These are phyloP conservation scores for Coccomyxa sp. DNA, from an alignment of 139 green algal species.

Conservation along the genomic window DNA sequence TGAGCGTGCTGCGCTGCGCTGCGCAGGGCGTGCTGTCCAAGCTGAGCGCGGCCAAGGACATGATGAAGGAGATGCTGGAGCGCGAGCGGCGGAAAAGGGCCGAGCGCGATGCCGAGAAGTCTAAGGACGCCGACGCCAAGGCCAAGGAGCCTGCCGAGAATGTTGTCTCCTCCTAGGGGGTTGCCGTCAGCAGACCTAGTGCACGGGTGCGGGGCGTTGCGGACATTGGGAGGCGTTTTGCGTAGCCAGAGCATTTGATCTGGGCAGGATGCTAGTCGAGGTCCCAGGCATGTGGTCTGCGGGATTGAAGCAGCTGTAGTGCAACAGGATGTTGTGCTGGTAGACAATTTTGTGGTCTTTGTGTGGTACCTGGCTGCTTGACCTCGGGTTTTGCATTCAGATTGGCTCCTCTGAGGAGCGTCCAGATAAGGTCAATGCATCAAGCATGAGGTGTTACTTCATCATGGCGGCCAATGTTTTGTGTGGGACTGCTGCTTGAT, in stretches of 20 bases:
- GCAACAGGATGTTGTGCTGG: not conserved
- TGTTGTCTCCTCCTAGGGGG: too few relatives aligned
- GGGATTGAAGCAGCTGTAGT: not conserved
- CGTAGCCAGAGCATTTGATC: not conserved
- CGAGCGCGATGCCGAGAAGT: constrained; percentile 43
- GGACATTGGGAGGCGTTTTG: not conserved
- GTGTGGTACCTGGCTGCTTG: too few relatives aligned
- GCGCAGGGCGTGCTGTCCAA: constrained; percentile 71
- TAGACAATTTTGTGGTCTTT: not conserved
- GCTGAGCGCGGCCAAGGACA: constrained; percentile 82
- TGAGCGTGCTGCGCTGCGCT: not conserved
- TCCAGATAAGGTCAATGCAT: too few relatives aligned
- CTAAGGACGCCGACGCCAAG: not conserved
- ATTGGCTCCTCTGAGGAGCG: too few relatives aligned
- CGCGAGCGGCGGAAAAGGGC: constrained; percentile 81
- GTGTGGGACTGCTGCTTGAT: too few relatives aligned
- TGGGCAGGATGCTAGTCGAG: not conserved
- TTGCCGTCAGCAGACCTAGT: too few relatives aligned
- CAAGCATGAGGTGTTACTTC: too few relatives aligned
- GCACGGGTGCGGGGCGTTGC: too few relatives aligned
- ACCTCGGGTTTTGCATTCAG: too few relatives aligned
- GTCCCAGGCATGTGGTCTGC: too few relatives aligned
- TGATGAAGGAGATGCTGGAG: constrained; percentile 77
- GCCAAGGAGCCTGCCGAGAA: not conserved
- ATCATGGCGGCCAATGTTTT: too few relatives aligned